Conservation (phyloP, 2,329 filamentous ascomycete species). For the Xylaria sp. region DNA sequence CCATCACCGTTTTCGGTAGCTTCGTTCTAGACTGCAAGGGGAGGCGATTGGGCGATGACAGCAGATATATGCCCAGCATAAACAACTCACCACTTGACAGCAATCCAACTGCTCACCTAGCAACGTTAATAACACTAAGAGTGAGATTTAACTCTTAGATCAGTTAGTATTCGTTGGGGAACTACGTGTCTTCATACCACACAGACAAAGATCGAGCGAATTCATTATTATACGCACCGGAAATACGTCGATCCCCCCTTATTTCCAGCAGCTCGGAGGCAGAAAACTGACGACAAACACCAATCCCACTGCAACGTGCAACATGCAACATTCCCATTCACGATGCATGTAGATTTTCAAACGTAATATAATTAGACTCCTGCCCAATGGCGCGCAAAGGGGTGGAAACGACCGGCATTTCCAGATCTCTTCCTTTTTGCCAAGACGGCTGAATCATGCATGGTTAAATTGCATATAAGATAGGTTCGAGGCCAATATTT, state of each 20-base stretch:
- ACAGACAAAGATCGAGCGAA: background rate
- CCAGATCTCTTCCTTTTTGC: constrained; percentile 35
- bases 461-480: constrained; percentile 42
- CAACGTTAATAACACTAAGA: background rate
- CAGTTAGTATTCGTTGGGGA: background rate
- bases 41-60: background rate
- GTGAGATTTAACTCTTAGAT: background rate
- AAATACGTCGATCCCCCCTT: background rate
- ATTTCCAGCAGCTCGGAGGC: constrained; percentile 5
- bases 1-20: constrained; percentile 34
- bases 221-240: background rate
- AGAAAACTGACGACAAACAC: background rate
- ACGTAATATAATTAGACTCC: constrained; percentile 28
- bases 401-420: constrained; percentile 18
- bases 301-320: constrained; percentile 25
- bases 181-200: background rate
- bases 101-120: background rate
- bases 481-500: constrained; percentile 35
- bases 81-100: background rate
- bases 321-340: constrained; percentile 26
- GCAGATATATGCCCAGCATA: background rate
- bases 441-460: constrained; percentile 47
- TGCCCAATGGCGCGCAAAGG: constrained; percentile 24
- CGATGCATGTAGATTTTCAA: constrained; percentile 15
- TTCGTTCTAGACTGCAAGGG: background rate